A percentile compares a stretch with the other conserved stretches of the same genome.
Evolutionary conservation across 768 basidiomycete genomes (phyloP).

Genomic region (Gloeostereum incarnatum): DNA sequence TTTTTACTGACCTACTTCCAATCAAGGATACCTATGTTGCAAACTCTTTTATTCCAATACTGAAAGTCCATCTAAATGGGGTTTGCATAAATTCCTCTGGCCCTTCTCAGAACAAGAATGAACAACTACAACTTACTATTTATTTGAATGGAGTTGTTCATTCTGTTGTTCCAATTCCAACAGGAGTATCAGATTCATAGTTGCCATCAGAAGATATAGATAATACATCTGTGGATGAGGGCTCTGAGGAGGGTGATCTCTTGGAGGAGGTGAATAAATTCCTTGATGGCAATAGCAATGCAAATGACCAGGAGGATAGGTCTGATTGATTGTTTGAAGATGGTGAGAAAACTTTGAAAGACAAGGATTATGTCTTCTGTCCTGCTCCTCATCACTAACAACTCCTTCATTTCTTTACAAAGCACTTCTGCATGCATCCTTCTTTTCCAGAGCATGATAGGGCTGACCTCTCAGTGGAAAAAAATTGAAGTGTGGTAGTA

Average conservation of each 20-base stretch:
- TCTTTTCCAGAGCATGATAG: slow-evolving; percentile 12
- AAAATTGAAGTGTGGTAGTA: no score
- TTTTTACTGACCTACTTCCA: not conserved
- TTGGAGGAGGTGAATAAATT: slow-evolving; percentile 9
- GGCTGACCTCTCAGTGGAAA: no score
- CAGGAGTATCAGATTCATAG: not conserved
- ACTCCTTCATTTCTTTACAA: slow-evolving; percentile 14
- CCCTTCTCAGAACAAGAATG: not conserved
- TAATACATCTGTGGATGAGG: not conserved
- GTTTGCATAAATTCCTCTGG: slow-evolving; percentile 2
- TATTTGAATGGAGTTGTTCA: not conserved
- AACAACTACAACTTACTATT: not conserved
- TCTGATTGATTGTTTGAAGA: slow-evolving; percentile 19
- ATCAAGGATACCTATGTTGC: slow-evolving; percentile 5
- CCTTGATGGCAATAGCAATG: not conserved
- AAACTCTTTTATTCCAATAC: slow-evolving; percentile 5
- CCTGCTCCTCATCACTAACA: slow-evolving; percentile 14
- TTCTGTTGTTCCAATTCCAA: not conserved
- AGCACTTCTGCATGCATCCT: slow-evolving; percentile 16
- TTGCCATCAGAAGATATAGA: not conserved
- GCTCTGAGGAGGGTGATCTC: slow-evolving; percentile 6
- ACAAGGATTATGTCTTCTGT: slow-evolving; percentile 13
- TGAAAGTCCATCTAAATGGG: slow-evolving; percentile 8
- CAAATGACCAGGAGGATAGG: slow-evolving; percentile 12
- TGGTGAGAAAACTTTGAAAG: slow-evolving; percentile 10